Base-by-base conservation (phyloP, 2,329 filamentous ascomycete species). In the Xylaria digitata region DNA sequence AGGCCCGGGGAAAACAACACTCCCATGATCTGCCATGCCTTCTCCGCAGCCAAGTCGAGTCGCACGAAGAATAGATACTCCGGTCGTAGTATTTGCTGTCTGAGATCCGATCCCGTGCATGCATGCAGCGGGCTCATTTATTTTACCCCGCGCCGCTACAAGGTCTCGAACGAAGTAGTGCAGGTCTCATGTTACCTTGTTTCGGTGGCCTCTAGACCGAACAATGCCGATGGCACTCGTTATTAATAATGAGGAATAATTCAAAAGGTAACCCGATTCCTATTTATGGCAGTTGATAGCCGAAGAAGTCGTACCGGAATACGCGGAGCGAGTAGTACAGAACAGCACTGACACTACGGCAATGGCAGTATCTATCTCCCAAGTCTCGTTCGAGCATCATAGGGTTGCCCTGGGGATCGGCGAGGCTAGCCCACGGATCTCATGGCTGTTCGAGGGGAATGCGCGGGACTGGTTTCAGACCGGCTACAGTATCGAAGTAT, bases 401-500 rank as follows among this genome's bases (percentile, higher is more conserved):
- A 76, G 75, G 1, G 63, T 71, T 3, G 76, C 80, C 19, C 70
- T 85, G 2, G 83, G 83, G 6, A 83, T 85, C 32, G 80, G 76
- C 2, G 82, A 84, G 61, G 70, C 75, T 0, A 60, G 75, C 9
- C 83, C 83, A 8, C 77, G 83, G 0, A 80, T 85, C 49, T 84
- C 83, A 1, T 85, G 83, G 83, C 71, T 78, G 4, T 83, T 84
- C 52, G 75, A 76, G 3, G 80, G 80, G 1, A 72, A 77, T 6
- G 77, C 75, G 7, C 50, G 74, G 0, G 72, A 82, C 66, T 85
- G 82, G 82, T 75, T 76, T 4, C 83, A 85, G 67, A 75, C 71
- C 6, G 73, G 77, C 7, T 85, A 85, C 49, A 81, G 82, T 4
- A 67, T 85, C 2, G 79, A 84, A 62, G 74, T 85, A 9, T 69